Base-by-base conservation (phyloP, 768 basidiomycete genomes). In the Cubamyces sp. region DNA sequence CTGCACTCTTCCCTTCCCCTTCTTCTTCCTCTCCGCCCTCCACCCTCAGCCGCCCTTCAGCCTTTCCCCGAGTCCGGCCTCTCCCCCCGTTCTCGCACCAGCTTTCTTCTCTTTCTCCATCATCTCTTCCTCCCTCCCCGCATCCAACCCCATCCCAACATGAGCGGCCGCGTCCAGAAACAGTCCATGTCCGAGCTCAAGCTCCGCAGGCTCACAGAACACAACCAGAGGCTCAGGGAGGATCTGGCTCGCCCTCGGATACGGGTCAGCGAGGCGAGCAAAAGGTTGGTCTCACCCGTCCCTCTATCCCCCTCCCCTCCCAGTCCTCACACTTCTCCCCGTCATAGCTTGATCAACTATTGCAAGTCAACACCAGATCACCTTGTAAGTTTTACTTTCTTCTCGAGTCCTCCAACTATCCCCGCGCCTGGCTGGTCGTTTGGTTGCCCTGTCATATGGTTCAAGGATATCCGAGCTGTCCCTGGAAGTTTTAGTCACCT, bases 141-240 rank as follows among this genome's bases (percentile, higher is more conserved):
- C 37, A 16, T n/a, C 39, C 41, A 26, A 14, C 39, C 8, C 41
- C 40, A 23, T 25, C 23, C 23, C 67, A 66, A 55, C 64, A 73
- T 71, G 69, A 70, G 68, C 68, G 59, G 64, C 62, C 72, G 72
- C 39, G 64, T 64, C 16, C 68, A 68, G 81, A 87, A 71, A 83
- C 87, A 87, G 71, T 87, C 87, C 68, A 89, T 90, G 87, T 86
- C 87, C 50, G 90, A 92, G 78, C 81, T 92, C 74, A 91, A 90
- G 79, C 85, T 91, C 59, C 82, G 90, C n/a, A 80, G 90, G 59
- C 77, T 92, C 57, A 78, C 84, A 37, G 90, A 92, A 73, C 90
- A 92, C 72, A 92, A 91, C 70, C 81, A 84, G 65, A 78, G 90
- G 23, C 74, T 92, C 55, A 76, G 83, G 63, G 90, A 92, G 69